Base-by-base conservation (phyloP, 1,284 basidiomycete genomes). In the Ceratobasidium sp. region DNA sequence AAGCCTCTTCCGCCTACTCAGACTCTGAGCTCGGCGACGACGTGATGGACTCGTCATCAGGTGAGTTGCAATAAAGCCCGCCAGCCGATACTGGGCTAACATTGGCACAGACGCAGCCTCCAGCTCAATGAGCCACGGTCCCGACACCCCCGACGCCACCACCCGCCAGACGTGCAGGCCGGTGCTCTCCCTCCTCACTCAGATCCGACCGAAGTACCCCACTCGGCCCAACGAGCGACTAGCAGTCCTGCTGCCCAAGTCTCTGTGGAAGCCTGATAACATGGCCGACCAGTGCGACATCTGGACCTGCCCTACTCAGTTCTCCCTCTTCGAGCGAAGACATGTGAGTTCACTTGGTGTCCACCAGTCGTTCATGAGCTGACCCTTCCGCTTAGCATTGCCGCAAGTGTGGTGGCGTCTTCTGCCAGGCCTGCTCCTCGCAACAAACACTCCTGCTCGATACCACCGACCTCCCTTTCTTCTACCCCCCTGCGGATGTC, bases 341-440 rank as follows among this genome's bases (percentile, higher is more conserved):
- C 91, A 92, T 79, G 89, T 90, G 79, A 78, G 89, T n/a, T n/a
- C n/a, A n/a, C n/a, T n/a, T n/a, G n/a, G n/a, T n/a, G n/a, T n/a
- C 30, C 64, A 71, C 75, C 47, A 8, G 43, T 30, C 26, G 76
- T 73, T 41, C 71, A 73, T 75, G 75, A 32, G 70, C 73, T 75
- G 73, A 28, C 35, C 43, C 61, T 23, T 50, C 32, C 62, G 47
- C 73, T 76, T 78, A 90, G 88, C 91, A 93, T 75, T 93, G 91
- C 81, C 86, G 91, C 79, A 92, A 92, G 79, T 93, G 91, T 76
- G 91, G 91, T 67, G 90, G 89, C 74, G 82, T 92, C n/a, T 91
- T 88, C 79, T 92, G 90, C 79, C 80, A 80, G 47, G 79, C 85
- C 4, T 92, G 91, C 78, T 86, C 87, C 2, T 82, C 84, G 16